Evolutionary conservation across 108 stramenopile species (phyloP).

Genomic region (Nitzschia sp.): DNA sequence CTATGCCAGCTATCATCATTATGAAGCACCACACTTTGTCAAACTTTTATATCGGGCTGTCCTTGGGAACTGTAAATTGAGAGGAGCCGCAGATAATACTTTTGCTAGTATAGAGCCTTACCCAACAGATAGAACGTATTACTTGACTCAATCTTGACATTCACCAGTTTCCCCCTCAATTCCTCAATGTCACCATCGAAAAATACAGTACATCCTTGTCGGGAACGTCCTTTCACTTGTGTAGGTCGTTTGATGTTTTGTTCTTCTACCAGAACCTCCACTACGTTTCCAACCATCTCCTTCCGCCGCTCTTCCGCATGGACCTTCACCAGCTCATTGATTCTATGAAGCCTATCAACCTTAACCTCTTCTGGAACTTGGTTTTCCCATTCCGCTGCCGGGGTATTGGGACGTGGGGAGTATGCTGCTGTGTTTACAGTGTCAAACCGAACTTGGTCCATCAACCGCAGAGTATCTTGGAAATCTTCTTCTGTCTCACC

Average conservation of each 20-base stretch:
- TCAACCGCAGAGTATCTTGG: conserved; percentile 84
- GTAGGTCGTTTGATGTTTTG: conserved; percentile 87
- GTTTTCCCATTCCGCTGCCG: conserved; percentile 79
- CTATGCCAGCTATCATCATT: conserved; percentile 46
- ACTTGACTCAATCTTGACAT: conserved; percentile 73
- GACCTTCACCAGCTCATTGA: conserved; percentile 80
- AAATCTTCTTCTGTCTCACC: conserved; percentile 97
- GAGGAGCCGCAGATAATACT: neutral
- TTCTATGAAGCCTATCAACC: conserved; percentile 82
- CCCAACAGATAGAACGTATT: conserved; percentile 77
- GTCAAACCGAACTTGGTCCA: conserved; percentile 89
- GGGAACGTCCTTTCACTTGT: conserved; percentile 90
- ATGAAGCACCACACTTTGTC: neutral
- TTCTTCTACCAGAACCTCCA: conserved; percentile 93
- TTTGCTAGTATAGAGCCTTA: conserved; percentile 32
- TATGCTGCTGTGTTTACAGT: conserved; percentile 82
- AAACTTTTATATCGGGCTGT: neutral
- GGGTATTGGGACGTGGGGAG: conserved; percentile 84
- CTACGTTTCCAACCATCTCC: conserved; percentile 85
- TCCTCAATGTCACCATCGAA: conserved; percentile 88
- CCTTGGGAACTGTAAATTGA: neutral
- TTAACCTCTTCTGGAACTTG: conserved; percentile 89
- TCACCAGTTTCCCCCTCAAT: conserved; percentile 81
- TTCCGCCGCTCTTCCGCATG: conserved; percentile 90
- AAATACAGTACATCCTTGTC: conserved; percentile 90